phyloP scores from a whole-genome alignment of 768 basidiomycete species.

The Lyophyllum atratum region DNA sequence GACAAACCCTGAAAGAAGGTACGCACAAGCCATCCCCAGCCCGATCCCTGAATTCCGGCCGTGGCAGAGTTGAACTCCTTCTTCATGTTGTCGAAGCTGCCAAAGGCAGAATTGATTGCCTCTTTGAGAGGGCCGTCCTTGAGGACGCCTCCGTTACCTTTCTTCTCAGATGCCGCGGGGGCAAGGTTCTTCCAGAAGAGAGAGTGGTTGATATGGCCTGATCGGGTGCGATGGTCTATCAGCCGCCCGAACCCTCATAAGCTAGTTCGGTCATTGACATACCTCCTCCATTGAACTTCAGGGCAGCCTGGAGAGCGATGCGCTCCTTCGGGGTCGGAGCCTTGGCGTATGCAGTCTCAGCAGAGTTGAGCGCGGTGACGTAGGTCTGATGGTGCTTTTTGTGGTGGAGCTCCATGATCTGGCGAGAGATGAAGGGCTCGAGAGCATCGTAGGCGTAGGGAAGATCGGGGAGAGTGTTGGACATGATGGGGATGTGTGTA shows the following conservation, averaged over 20 bases:
- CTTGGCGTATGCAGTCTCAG: constrained; percentile 75
- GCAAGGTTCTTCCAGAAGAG: constrained; percentile 97
- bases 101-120: constrained; percentile 65
- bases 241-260: constrained; percentile 6
- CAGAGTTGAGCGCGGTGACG: constrained; percentile 89
- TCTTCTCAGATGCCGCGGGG: constrained; percentile 51
- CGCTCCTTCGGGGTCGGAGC: constrained; percentile 71
- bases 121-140: constrained; percentile 65
- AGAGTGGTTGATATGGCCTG: constrained; percentile 92
- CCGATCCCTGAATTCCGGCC: constrained; percentile 87
- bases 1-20: neutral
- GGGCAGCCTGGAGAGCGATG: constrained; percentile 85
- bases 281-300: constrained; percentile 98
- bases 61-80: constrained; percentile 86
- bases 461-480: constrained; percentile 56
- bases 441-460: constrained; percentile 87
- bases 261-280: constrained; percentile 27
- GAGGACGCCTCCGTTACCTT: constrained; percentile 63
- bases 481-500: constrained; percentile 17
- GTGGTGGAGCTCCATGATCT: constrained; percentile 97
- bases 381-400: constrained; percentile 96
- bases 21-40: constrained; percentile 96
- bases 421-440: constrained; percentile 87
- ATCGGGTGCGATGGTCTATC: constrained; percentile 23
- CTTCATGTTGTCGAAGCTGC: constrained; percentile 69